A percentile compares a stretch with the other conserved stretches of the same genome.
phyloP scores from a whole-genome alignment of 2,329 filamentous ascomycete genomes.

The Colletotrichum filicis region DNA sequence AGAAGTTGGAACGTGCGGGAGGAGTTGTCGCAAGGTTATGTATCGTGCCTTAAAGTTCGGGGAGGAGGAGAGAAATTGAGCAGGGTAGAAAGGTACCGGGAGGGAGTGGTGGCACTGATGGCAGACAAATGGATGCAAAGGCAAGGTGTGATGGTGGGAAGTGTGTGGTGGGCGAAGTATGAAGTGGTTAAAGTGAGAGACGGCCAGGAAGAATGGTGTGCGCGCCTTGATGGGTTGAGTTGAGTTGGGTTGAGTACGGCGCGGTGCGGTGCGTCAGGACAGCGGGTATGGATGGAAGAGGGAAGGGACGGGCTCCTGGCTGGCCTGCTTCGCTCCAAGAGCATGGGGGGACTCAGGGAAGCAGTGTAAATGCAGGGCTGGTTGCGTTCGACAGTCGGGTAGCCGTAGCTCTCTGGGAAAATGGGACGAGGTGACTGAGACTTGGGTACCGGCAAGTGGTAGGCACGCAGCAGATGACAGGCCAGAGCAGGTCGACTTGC shows the following conservation, averaged over 20 bases:
- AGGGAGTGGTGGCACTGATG: slow-evolving; percentile 21
- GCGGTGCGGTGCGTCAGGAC: slow-evolving; percentile 32
- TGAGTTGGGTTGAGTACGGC: slow-evolving; percentile 14
- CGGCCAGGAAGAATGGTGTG: slow-evolving; percentile 30
- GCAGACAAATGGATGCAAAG: slow-evolving; percentile 19
- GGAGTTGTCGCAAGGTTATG: slow-evolving; percentile 37
- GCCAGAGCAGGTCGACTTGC: slow-evolving; percentile 33
- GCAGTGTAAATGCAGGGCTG: slow-evolving; percentile 22
- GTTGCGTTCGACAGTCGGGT: slow-evolving; percentile 32
- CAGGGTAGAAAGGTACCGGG: slow-evolving; percentile 21
- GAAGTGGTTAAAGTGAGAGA: slow-evolving; percentile 16
- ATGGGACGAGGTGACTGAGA: background rate
- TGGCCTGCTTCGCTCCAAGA: slow-evolving; percentile 15
- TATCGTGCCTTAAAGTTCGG: slow-evolving; percentile 34
- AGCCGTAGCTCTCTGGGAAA: slow-evolving; percentile 13
- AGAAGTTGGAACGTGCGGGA: slow-evolving; percentile 12
- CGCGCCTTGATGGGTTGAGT: slow-evolving; percentile 33
- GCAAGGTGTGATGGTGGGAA: slow-evolving; percentile 35
- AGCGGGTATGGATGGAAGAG: background rate
- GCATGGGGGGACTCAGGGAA: slow-evolving; percentile 17
- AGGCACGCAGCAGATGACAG: slow-evolving; percentile 34
- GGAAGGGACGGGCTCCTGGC: slow-evolving; percentile 20
- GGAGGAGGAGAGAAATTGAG: slow-evolving; percentile 16
- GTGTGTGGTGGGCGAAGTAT: slow-evolving; percentile 11
- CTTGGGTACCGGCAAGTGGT: slow-evolving; percentile 26